Base-by-base conservation (phyloP, 2,329 filamentous ascomycete species). In the Aureobasidium sp. region DNA sequence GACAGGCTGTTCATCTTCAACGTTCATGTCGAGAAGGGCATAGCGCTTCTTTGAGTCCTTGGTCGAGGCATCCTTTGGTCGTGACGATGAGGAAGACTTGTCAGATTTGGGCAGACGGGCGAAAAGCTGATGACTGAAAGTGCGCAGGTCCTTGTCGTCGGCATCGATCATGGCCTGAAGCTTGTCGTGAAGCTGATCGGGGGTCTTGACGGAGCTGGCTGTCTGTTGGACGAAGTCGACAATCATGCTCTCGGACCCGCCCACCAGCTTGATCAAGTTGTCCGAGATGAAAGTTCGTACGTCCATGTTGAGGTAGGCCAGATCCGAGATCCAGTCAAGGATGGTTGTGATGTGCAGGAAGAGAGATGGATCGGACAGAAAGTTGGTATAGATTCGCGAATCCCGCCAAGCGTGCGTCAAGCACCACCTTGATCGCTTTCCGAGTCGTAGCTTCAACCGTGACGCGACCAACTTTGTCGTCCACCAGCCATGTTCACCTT, bases 401-500 rank as follows among this genome's bases (percentile, higher is more conserved):
- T 26, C 50, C 20, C 34, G 51, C 51, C 51, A 55, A 55, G 51
- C 51, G 36, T 42, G 51, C 51, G 51, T 55, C 37, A 44, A 42
- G 44, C 37, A 44, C 32, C 52, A 56, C 52, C 52, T 56, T 34
- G 23, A 34, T 26, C 12, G 29, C 29, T 32, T 32, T 8, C 9
- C 26, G 36, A 27, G 17, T 5, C 13, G 37, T 26, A 29, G 37
- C 39, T 32, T 34, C 37, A 10, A 7, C 6, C 23, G 20, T 12
- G 20, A 23, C 41, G 41, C 42, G 23, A 47, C 55, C 39, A 20
- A 26, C n/a, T 47, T 6, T 23, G 20, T 36, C 32, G 32, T 34
- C 26, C 29, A 47, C n/a, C 34, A 47, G 84, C 17, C 70, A 99
- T 99, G 94, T 97, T 99, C 80, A 96, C 89, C 67, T 97, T 97